Base-by-base conservation (phyloP, 148 eudicot species). In the Pouteria glomerata region DNA sequence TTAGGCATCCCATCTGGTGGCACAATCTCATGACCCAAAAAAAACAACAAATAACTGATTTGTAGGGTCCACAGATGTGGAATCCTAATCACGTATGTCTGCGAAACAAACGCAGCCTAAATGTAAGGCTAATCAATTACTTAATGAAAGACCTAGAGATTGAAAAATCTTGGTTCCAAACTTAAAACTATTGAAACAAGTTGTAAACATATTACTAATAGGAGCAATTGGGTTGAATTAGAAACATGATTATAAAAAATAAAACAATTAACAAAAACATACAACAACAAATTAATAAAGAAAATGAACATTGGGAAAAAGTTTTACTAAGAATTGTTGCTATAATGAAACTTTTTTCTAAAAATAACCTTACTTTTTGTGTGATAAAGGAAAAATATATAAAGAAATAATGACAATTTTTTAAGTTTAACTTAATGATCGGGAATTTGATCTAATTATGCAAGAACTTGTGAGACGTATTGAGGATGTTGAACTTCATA, bases 341-440 rank as follows among this genome's bases (percentile, higher is more conserved):
- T 6, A 3, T 70, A 16, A 37, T 69, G 34, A 69, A 69, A 35
- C 31, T 0, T 6, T 13, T 55, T 15, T 13, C 24, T 15, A 52
- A 69, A 48, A 69, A 30, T 2, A 31, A 31, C 19, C n/a, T 69
- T 21, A 7, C 44, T 13, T 69, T 69, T 70, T 18, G 73, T 19
- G 63, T 23, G 6, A 39, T n/a, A n/a, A 70, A 57, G 19, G 63
- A 53, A 53, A 53, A 6, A 53, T 53, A 3, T 53, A 53, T 23
- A 5, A 19, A 12, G 27, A 53, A 53, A 23, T 53, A 53, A 53
- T 53, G 57, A 1, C 19, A 53, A 19, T 19, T 53, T 53, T 7
- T 53, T 21, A 21, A 21, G 26, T 3, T 4, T 53, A 21, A 53
- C n/a, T 53, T 24, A 53, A 53, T 53, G 57, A 53, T 53, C n/a